Percentiles rank a stretch among this genome's conserved stretches.
Conservation (phyloP, 2,329 filamentous ascomycete species). For the Niveomyces coronatus region DNA sequence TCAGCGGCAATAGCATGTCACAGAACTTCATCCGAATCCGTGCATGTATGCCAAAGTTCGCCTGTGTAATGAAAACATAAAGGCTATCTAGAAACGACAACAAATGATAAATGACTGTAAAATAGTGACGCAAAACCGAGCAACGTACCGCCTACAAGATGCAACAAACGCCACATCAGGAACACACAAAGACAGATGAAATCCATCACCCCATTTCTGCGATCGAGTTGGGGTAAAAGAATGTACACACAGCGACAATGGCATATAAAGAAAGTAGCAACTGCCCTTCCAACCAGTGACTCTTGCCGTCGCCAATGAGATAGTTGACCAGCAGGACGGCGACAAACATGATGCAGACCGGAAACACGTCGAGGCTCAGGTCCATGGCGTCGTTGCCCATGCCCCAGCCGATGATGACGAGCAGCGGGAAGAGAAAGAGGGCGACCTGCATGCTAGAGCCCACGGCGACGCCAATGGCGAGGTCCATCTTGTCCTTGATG, state of each 20-base stretch:
- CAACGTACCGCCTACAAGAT: too few relatives aligned
- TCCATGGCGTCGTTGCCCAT: slow-evolving; percentile 65
- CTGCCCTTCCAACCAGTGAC: slow-evolving; percentile 72
- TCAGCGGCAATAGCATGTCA: too few relatives aligned
- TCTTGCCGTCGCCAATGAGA: slow-evolving; percentile 71
- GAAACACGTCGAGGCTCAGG: slow-evolving; percentile 79
- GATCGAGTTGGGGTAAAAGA: slow-evolving; percentile 30
- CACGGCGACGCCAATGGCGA: slow-evolving; percentile 71
- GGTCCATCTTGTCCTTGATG: slow-evolving; percentile 76
- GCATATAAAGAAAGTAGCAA: slow-evolving; percentile 67
- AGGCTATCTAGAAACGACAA: too few relatives aligned
- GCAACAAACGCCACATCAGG: too few relatives aligned
- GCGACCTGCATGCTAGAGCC: slow-evolving; percentile 75
- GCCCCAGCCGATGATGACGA: slow-evolving; percentile 71
- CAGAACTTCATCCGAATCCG: too few relatives aligned
- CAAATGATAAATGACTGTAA: too few relatives aligned
- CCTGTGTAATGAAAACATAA: too few relatives aligned
- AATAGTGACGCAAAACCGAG: too few relatives aligned
- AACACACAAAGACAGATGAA: too few relatives aligned
- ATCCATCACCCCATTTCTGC: too few relatives aligned
- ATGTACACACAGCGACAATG: slow-evolving; percentile 64
- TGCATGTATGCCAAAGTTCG: too few relatives aligned
- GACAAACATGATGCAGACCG: slow-evolving; percentile 77
- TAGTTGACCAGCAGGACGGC: slow-evolving; percentile 80
- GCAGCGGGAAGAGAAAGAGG: slow-evolving; percentile 65